A percentile compares a stretch with the other conserved stretches of the same genome.
phyloP scores from a whole-genome alignment of 2,329 filamentous ascomycete genomes.

The Monascus ruber region DNA sequence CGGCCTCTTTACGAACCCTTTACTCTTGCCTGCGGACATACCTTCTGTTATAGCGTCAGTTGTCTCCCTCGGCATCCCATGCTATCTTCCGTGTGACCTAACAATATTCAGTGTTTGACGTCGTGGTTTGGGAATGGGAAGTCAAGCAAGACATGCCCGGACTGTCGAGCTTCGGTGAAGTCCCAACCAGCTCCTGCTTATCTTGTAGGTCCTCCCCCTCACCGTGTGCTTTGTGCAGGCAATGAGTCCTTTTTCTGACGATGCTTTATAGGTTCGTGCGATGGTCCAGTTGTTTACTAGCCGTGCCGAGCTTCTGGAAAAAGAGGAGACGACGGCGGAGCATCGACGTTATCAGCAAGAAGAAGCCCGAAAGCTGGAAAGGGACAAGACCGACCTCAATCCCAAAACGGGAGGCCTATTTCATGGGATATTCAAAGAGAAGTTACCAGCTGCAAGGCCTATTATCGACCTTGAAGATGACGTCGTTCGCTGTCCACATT shows the following conservation, averaged over 20 bases:
- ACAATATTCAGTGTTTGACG: conserved; percentile 40
- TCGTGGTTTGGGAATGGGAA: conserved; percentile 45
- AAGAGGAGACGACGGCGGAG: conserved; percentile 52
- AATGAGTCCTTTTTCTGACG: conserved; percentile 3
- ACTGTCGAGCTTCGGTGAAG: conserved; percentile 51
- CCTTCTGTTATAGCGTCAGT: conserved; percentile 57
- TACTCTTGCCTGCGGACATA: conserved; percentile 57
- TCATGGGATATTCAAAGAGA: conserved; percentile 45
- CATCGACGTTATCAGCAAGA: conserved; percentile 47
- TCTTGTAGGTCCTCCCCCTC: conserved; percentile 34
- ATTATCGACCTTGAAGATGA: conserved; percentile 49
- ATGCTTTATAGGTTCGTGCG: conserved; percentile 43
- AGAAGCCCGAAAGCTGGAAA: conserved; percentile 48
- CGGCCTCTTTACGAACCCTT: conserved; percentile 59
- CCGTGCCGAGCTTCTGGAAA: conserved; percentile 49
- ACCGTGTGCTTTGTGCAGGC: background rate
- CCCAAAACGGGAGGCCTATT: conserved; percentile 47
- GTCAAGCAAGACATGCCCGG: conserved; percentile 55
- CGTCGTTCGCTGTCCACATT: conserved; percentile 51
- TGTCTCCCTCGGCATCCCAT: background rate
- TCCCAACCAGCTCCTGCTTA: conserved; percentile 54
- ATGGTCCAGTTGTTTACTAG: conserved; percentile 53
- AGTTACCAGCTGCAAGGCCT: conserved; percentile 21
- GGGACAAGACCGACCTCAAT: conserved; percentile 46
- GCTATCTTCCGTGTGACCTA: conserved; percentile 8